Base-by-base conservation (phyloP, 805 yeast species). In the Lipomyces japonicus region DNA sequence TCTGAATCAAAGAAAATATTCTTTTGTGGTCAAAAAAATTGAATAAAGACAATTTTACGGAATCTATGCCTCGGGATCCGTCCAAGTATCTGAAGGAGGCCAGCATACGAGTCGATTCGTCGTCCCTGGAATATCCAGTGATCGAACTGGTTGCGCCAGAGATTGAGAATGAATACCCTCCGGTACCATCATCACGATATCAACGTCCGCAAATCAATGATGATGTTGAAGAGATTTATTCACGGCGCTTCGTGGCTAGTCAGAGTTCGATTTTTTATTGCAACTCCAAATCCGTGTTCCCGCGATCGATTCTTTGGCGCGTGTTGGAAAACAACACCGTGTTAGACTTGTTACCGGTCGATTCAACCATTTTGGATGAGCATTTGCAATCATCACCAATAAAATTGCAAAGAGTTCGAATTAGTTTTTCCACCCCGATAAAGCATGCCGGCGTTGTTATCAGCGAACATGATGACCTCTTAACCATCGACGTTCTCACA, bases 231-330 rank as follows among this genome's bases (percentile, higher is more conserved):
- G 58, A 54, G 21, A 21, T 19, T 3, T 54, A 52, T 35, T 14
- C 41, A 6, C 24, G 39, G 12, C 25, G 39, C 21, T 38, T 44
- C 23, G 45, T 46, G 3, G 57, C 58, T 10, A 30, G 43, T 2
- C 45, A 50, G 37, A 46, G 52, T 39, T 46, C 52, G 3, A 23
- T 54, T 3, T 48, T 34, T 38, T 38, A 36, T 21, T 24, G 50
- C 26, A 26, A 50, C 12, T 36, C 46, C 34, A 16, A 45, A 7
- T 18, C 37, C 18, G 34, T 28, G 23, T 37, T 36, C 10, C 58
- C 58, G 10, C 39, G 52, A 10, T 35, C 53, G 22, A 12, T 54
- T 16, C 38, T 54, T 4, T 54, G 58, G 58, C 52, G 58, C 31
- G 56, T 54, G 21, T 32, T 54, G 4, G 56, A 47, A n/a, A 6